A percentile compares a stretch with the other conserved stretches of the same genome.
Evolutionary conservation across 257 asterid genomes (phyloP).

Genomic region (Knoxia roxburghii): DNA sequence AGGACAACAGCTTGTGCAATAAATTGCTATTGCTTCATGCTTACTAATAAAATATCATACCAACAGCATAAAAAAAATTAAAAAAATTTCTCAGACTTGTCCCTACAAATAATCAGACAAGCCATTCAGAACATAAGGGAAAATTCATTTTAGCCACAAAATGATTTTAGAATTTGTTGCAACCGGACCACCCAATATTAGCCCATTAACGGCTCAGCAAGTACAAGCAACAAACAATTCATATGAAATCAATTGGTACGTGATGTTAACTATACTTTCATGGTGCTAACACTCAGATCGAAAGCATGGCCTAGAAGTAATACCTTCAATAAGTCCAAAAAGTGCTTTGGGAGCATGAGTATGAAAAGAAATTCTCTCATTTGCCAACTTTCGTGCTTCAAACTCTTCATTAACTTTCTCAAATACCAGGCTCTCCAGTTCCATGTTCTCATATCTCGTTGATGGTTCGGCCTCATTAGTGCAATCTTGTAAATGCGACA

Average conservation of each 20-base stretch:
- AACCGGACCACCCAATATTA: not conserved
- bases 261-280: not conserved
- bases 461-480: conserved; percentile 41
- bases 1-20: not conserved
- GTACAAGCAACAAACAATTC: not conserved
- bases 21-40: not conserved
- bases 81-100: not conserved
- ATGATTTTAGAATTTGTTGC: not conserved
- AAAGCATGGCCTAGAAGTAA: conserved; percentile 15
- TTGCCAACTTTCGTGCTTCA: conserved; percentile 43
- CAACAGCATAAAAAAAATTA: not conserved
- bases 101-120: not conserved
- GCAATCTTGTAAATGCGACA: conserved; percentile 54
- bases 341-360: conserved; percentile 37
- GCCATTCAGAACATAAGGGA: not conserved
- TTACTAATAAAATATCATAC: not conserved
- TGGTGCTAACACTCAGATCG: not conserved
- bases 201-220: not conserved
- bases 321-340: conserved; percentile 61
- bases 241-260: not conserved
- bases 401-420: conserved; percentile 53
- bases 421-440: conserved; percentile 51
- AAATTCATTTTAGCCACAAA: not conserved
- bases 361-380: conserved; percentile 44
- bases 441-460: conserved; percentile 65